Conservation (phyloP, 202 grass and related monocot species). For the Panicum virgatum region DNA sequence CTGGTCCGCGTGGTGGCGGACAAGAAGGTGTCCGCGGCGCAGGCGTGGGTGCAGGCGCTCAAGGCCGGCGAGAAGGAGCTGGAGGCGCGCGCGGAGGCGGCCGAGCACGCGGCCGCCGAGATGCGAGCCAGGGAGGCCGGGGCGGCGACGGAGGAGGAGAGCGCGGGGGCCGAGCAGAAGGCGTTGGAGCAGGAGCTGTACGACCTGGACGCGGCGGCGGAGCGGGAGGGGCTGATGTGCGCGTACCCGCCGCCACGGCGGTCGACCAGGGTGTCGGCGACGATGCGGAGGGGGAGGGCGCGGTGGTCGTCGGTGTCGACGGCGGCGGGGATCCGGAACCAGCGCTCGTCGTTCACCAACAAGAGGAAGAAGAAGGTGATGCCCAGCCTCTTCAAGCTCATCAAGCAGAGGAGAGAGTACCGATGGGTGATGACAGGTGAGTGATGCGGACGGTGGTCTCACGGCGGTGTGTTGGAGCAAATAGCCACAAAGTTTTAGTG, state of each 20-base stretch:
- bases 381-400: slow-evolving; percentile 81
- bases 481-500: too few relatives aligned
- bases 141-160: slow-evolving; percentile 40
- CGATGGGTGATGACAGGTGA: too few relatives aligned
- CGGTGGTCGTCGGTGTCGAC: slow-evolving; percentile 54
- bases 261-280: slow-evolving; percentile 47
- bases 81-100: slow-evolving; percentile 37
- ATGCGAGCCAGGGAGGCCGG: slow-evolving; percentile 33
- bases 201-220: slow-evolving; percentile 42
- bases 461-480: too few relatives aligned
- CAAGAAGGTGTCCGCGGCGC: slow-evolving; percentile 80
- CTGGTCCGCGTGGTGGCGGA: slow-evolving; percentile 59
- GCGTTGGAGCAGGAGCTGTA: slow-evolving; percentile 51
- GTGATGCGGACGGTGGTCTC: too few relatives aligned
- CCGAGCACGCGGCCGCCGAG: slow-evolving; percentile 41
- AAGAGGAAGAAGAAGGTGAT: slow-evolving; percentile 81
- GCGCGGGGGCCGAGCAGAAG: slow-evolving; percentile 29
- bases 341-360: slow-evolving; percentile 60
- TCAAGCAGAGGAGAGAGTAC: slow-evolving; percentile 51
- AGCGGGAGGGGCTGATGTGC: slow-evolving; percentile 51
- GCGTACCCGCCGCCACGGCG: slow-evolving; percentile 49
- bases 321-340: slow-evolving; percentile 20
- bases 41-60: slow-evolving; percentile 69
- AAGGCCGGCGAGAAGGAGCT: slow-evolving; percentile 68
- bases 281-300: slow-evolving; percentile 45